Evolutionary conservation across 495 filamentous ascomycete genomes (phyloP), one percentile per base, ranked within the genome.

Genomic region (Neurospora sp.): DNA sequence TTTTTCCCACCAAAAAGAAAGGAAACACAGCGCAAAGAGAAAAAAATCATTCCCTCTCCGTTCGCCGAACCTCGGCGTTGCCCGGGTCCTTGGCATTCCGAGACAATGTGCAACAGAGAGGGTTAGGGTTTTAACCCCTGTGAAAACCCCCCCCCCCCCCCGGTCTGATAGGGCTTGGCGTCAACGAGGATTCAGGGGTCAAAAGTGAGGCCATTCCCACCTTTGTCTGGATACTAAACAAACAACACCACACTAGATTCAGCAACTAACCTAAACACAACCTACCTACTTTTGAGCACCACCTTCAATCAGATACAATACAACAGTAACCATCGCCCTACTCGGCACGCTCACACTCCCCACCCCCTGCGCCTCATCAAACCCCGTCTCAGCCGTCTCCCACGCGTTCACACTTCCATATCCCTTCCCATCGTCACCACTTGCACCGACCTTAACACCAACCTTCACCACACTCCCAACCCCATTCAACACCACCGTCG

Each of bases 401-500:
- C 76, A 80, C 34, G 79, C 81, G 38, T 72, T 71, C 0, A 75
- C 77, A 42, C 39, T 42, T 42, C 39, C 39, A 42, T 42, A 42
- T 42, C 39, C 39, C 5, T 69, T 69, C 1, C 37, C 71, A 2
- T 75, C 69, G 15, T 13, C 70, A 17, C 76, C 75, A 28, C 24
- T 28, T 10, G 72, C 71, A 4, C 76, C 76, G 17, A 72, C 73
- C n/a, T 73, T 74, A 2, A 79, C 75, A 19, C 74, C 78, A 5
- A 81, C 75, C 19, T 71, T 73, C 0, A 81, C 77, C 8, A 36
- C 59, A 6, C 48, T 73, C 19, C 70, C 73, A 2, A 73, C 75
- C 69, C 80, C 82, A 71, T 87, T 88, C 70, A 88, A 82, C 8
- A 88, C 76, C 73, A 81, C 74, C 1, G 85, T 81, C 0, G 81